Conservation (phyloP, 139 green algal genomes). For the Chlorella ohadii region DNA sequence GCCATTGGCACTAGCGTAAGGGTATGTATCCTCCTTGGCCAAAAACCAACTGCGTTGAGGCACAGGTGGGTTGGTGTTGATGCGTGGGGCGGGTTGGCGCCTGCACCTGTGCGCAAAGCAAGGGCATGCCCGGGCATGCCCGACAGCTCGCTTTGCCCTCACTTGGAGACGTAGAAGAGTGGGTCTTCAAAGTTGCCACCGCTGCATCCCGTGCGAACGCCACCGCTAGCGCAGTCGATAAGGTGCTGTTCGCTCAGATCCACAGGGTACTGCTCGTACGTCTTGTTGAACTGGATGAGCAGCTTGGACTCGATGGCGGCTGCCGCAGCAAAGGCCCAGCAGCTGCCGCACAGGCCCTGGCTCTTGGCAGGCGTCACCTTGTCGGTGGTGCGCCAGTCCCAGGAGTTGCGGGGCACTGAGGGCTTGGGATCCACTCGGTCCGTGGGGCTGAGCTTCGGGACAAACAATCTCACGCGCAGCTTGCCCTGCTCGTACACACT, state of each 20-base stretch:
- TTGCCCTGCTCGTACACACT: too few relatives aligned
- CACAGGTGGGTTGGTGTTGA: too few relatives aligned
- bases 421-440: too few relatives aligned
- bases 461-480: too few relatives aligned
- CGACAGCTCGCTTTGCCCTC: background rate
- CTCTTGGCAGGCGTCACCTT: background rate
- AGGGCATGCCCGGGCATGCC: too few relatives aligned
- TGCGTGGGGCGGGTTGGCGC: too few relatives aligned
- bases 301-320: slow-evolving; percentile 5
- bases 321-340: background rate
- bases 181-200: background rate
- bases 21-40: background rate
- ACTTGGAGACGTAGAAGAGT: background rate
- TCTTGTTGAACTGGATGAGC: background rate
- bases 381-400: background rate
- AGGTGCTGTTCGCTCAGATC: slow-evolving; percentile 1
- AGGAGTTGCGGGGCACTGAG: too few relatives aligned
- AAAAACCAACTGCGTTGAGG: background rate
- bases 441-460: too few relatives aligned
- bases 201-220: too few relatives aligned
- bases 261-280: background rate
- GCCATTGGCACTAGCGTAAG: background rate
- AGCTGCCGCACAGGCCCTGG: background rate
- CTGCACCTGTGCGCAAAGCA: too few relatives aligned
- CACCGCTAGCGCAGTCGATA: background rate